These are phyloP conservation scores for Citrus medica DNA, from an alignment of 345 rosid genomes.

Conservation along the genomic window DNA sequence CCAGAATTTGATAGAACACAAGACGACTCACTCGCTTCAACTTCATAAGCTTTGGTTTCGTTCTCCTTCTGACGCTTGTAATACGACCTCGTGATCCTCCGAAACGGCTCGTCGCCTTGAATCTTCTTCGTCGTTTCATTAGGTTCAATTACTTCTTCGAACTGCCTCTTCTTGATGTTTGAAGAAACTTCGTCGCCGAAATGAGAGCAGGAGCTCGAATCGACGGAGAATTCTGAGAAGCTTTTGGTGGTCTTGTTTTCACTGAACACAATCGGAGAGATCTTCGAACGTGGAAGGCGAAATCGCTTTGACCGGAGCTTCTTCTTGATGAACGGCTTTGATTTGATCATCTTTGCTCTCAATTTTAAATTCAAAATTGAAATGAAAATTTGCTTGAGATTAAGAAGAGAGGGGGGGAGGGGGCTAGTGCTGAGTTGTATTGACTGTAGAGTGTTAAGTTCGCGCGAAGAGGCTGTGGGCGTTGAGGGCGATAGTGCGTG, in stretches of 20 bases:
- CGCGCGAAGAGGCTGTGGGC: conserved; percentile 28
- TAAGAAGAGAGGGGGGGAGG: not conserved
- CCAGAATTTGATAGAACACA: conserved; percentile 43
- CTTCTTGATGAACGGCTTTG: conserved; percentile 29
- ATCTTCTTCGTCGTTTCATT: conserved; percentile 15
- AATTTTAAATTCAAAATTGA: conserved; percentile 9
- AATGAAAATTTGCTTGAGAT: conserved; percentile 16
- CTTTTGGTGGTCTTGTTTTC: conserved; percentile 13
- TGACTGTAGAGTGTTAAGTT: not conserved
- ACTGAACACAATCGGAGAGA: conserved; percentile 32
- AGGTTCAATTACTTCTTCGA: conserved; percentile 22
- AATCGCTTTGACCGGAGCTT: conserved; percentile 54
- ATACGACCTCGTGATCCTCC: conserved; percentile 55
- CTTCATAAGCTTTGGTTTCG: conserved; percentile 27
- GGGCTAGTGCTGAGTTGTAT: not conserved
- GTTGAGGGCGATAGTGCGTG: conserved; percentile 21
- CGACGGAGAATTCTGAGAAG: conserved; percentile 30
- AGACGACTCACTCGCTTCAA: conserved; percentile 59
- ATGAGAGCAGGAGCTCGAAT: conserved; percentile 36
- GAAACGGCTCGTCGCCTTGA: conserved; percentile 25
- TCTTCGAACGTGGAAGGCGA: conserved; percentile 41
- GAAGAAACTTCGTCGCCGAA: conserved; percentile 43
- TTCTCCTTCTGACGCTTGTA: conserved; percentile 26
- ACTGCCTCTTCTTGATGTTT: conserved; percentile 35
- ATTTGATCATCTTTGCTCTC: conserved; percentile 17